A percentile compares a stretch with the other conserved stretches of the same genome.
Evolutionary conservation across 1,284 basidiomycete genomes (phyloP).

Genomic region (Farysia itapuensis): DNA sequence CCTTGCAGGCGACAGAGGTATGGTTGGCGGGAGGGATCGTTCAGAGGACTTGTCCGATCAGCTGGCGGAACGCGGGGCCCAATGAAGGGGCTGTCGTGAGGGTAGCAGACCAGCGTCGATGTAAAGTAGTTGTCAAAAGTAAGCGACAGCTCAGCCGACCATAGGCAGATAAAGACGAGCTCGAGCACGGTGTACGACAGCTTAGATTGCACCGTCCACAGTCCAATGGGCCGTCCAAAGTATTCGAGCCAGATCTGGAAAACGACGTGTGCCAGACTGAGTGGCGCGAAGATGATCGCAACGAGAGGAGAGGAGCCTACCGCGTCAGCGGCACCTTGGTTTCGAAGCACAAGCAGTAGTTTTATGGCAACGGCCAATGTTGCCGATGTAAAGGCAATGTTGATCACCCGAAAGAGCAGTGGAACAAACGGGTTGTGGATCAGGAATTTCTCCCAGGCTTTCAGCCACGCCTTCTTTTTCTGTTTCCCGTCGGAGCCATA

Average conservation of each 20-base stretch:
- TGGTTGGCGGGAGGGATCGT: slow-evolving; percentile 59
- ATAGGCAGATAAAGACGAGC: slow-evolving; percentile 84
- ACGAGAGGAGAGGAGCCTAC: slow-evolving; percentile 79
- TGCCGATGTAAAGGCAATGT: slow-evolving; percentile 77
- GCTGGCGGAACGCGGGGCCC: slow-evolving; percentile 64
- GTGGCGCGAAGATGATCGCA: slow-evolving; percentile 80
- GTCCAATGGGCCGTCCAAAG: slow-evolving; percentile 81
- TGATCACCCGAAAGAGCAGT: slow-evolving; percentile 79
- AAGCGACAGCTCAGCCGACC: slow-evolving; percentile 84
- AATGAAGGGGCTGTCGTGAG: slow-evolving; percentile 61
- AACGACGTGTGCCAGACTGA: slow-evolving; percentile 82
- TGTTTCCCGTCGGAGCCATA: slow-evolving; percentile 9
- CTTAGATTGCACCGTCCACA: slow-evolving; percentile 68
- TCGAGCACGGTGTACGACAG: slow-evolving; percentile 54
- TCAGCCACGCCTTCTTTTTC: slow-evolving; percentile 12
- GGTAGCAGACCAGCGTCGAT: slow-evolving; percentile 72
- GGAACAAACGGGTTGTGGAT: slow-evolving; percentile 59
- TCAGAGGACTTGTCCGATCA: slow-evolving; percentile 38
- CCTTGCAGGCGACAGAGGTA: slow-evolving; percentile 65
- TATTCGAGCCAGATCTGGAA: slow-evolving; percentile 67
- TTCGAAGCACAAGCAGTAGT: slow-evolving; percentile 69
- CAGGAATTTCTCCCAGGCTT: slow-evolving; percentile 48
- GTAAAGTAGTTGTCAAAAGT: slow-evolving; percentile 90
- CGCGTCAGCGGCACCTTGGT: slow-evolving; percentile 67
- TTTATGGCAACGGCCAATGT: slow-evolving; percentile 78